Base-by-base conservation (phyloP, 768 basidiomycete genomes). In the Tricholoma terreum region DNA sequence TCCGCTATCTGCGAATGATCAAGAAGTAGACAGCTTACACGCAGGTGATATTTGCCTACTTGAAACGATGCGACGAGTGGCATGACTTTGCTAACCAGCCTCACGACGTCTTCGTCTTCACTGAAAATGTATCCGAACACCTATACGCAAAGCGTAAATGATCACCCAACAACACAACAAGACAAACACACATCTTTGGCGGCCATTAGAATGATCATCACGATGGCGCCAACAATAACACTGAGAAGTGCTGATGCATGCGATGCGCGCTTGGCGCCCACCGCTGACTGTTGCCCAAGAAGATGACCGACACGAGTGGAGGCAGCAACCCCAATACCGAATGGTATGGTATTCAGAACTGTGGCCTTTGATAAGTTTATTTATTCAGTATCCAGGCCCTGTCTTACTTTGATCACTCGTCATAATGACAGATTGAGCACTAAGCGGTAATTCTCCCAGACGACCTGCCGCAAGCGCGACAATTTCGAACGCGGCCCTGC, bases 401-500 rank as follows among this genome's bases (percentile, higher is more conserved):
- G n/a, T 64, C 70, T 57, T 61, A 87, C 87, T 85, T 70, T 89
- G 87, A 64, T 92, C 90, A 5, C 85, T 82, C 15, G 87, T 90
- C 86, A 90, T 90, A 55, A 90, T 88, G 46, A 89, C 83, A 0
- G 86, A 85, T 62, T 92, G 90, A 1, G 87, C 89, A 3, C 87
- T 87, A 34, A 91, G 77, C 1, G 87, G 74, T 31, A 87, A 67
- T n/a, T 78, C 66, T 6, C 89, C 89, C 3, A 92, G 75, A 17
- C 83, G 77, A 4, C 88, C 90, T 3, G 90, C 90, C 15, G 87
- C 86, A 21, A 92, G 73, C 4, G 90, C 87, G 10, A 91, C 89
- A 36, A 91, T 89, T 65, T 92, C 90, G 61, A 91, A 92, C 0
- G 89, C 86, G 43, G 85, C 86, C 89, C 89, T 89, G 54, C 15